Base-by-base conservation (phyloP, 208 protist genomes). In the Leishmania turanica region DNA sequence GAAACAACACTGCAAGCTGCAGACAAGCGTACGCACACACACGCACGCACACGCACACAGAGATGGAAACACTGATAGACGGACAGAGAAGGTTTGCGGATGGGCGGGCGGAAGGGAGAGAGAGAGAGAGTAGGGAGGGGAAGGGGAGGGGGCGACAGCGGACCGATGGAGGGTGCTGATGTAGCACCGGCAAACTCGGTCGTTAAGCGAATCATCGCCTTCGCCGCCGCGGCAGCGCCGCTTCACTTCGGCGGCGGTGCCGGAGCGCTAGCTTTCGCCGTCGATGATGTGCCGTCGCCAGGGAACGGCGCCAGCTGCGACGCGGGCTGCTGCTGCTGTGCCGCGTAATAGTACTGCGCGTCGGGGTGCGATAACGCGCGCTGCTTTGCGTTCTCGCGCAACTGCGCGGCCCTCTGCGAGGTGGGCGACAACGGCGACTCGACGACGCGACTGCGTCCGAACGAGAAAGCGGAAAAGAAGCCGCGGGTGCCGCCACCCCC, bases 331-430 rank as follows among this genome's bases (percentile, higher is more conserved):
- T n/a, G 70, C n/a, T 7, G 34, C 7, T 73, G 69, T 3, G 56
- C 9, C 27, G 11, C 27, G 5, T 79, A 82, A 73, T 85, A 85
- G 51, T 82, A 72, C 17, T 37, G 69, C 45, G 82, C 82, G 37
- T 85, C 82, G 4, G 82, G 82, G 78, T 85, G 82, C 37, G 65
- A n/a, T 19, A 85, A 54, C 8, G 82, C 77, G 19, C 75, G 75
- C 65, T 79, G 74, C 77, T 75, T 78, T 34, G 73, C 82, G 21
- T 66, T 71, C 71, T 68, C 78, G 53, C 66, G 71, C 51, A 53
- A 2, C 51, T 81, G 51, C 19, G 60, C 47, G 0, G 21, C 40
- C 49, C 42, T 71, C 11, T 47, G 13, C 11, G 77, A 34, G 1
- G 68, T 75, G 15, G 82, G 70, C 40, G 82, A 81, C 60, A 62